Evolutionary conservation across 345 rosid genomes (phyloP).

Genomic region (Hypericum perforatum): DNA sequence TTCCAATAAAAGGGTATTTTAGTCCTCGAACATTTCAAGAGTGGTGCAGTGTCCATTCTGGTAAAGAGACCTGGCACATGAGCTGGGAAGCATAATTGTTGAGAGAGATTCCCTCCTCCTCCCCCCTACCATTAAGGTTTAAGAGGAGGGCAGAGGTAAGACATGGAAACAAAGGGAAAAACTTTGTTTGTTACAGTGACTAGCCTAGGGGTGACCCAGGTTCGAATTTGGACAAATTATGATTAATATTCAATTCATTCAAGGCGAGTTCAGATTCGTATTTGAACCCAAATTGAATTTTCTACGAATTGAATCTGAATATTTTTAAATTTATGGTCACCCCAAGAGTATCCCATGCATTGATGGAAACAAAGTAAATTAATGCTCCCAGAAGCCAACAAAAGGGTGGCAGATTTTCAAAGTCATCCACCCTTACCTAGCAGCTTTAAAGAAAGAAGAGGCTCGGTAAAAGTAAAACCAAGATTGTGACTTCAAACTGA

Average conservation of each 20-base stretch:
- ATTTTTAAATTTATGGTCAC: too few species aligned
- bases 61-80: conserved; percentile 23
- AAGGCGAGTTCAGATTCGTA: too few species aligned
- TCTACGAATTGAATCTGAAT: too few species aligned
- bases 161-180: too few species aligned
- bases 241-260: too few species aligned
- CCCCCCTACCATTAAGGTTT: too few species aligned
- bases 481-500: conserved; percentile 14
- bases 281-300: too few species aligned
- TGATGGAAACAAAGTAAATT: conserved; percentile 5
- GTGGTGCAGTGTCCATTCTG: conserved; percentile 5
- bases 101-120: conserved; percentile 22
- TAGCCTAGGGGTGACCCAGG: too few species aligned
- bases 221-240: too few species aligned
- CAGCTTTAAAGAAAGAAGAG: conserved; percentile 9
- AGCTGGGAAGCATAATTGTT: conserved; percentile 46
- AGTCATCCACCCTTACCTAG: conserved; percentile 7
- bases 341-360: background rate
- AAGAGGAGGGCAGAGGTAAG: too few species aligned
- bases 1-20: conserved; percentile 22
- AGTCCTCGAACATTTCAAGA: conserved; percentile 18
- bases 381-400: background rate
- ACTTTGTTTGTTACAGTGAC: too few species aligned
- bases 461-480: conserved; percentile 9
- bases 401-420: background rate